Base-by-base conservation (phyloP, 2,329 filamentous ascomycete species). In the Pseudodiploospora longispora region DNA sequence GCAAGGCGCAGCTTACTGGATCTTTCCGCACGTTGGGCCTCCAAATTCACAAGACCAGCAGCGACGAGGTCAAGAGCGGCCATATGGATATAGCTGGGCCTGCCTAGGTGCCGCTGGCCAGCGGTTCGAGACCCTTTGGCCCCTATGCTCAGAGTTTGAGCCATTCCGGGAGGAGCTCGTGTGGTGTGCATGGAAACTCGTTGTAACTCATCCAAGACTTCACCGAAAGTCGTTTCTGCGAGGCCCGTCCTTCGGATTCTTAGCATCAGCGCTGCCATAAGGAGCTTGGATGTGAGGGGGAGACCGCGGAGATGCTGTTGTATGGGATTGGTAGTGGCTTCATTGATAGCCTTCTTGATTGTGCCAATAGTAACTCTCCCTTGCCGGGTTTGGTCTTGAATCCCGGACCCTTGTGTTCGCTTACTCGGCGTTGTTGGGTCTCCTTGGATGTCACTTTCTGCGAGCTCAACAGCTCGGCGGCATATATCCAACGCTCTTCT, bases 401-500 rank as follows among this genome's bases (percentile, higher is more conserved):
- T 43, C 27, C 59, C 55, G 40, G 50, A 45, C 10, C 56, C 57
- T 27, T 58, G 51, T 4, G 49, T 51, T 29, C 55, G 67, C 48
- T 82, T 85, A 66, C 77, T 85, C 6, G 83, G 82, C 4, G 83
- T 86, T 47, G 67, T 62, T 10, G 78, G 62, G 59, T 76, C 66
- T 57, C 67, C 47, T 33, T 65, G 46, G 54, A 62, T 48, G 34
- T 91, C 84, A 40, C 84, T 75, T 64, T 98, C 93, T 30, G 91
- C 93, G 28, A 98, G 81, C 65, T 98, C 93, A 10, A 98, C 93
- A 1, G 93, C 93, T 51, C 93, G 80, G 30, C 93, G 80, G 62
- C 94, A 98, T 47, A 98, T 97, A 57, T 98, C 93, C 19, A 98
- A 74, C 1, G 90, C 93, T 51, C 93, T 81, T 45, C 93, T 77